phyloP scores from a whole-genome alignment of 2,329 filamentous ascomycete species.

The Ceratocystis harringtonii region DNA sequence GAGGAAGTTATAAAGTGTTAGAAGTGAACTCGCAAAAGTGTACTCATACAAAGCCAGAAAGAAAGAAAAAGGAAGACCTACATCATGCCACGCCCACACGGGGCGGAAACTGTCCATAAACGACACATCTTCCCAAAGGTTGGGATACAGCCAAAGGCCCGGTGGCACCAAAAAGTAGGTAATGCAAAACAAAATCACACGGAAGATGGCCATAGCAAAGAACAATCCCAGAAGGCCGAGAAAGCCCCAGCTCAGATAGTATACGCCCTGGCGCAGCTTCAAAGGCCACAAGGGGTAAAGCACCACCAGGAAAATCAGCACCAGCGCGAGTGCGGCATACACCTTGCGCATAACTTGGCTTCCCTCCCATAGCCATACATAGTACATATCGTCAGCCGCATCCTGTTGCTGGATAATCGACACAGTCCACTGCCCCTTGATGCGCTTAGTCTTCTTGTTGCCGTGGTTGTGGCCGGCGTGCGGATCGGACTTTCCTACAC shows the following conservation, averaged over 20 bases:
- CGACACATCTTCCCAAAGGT: constrained; percentile 94
- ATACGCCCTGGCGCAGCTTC: constrained; percentile 79
- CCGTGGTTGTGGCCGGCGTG: constrained; percentile 53
- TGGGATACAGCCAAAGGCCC: constrained; percentile 95
- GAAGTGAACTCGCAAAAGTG: neutral
- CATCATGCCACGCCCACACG: constrained; percentile 96
- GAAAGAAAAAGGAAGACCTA: constrained; percentile 29
- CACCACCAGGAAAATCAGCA: constrained; percentile 73
- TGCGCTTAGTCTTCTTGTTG: constrained; percentile 64
- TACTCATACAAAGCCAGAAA: neutral
- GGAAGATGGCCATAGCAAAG: constrained; percentile 95
- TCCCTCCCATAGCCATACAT: constrained; percentile 92
- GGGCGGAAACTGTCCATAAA: constrained; percentile 96
- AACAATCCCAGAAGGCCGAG: constrained; percentile 80
- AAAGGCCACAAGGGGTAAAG: constrained; percentile 95
- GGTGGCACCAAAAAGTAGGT: constrained; percentile 76
- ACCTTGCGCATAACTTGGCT: constrained; percentile 87
- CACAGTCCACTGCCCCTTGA: constrained; percentile 94
- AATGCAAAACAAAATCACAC: constrained; percentile 82
- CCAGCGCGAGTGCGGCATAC: constrained; percentile 69
- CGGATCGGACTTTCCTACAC: constrained; percentile 62
- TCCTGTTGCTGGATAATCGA: constrained; percentile 94
- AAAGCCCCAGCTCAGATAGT: constrained; percentile 93
- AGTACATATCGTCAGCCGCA: constrained; percentile 73
- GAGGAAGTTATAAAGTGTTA: constrained; percentile 20